Conservation (phyloP, 371 early-diverging fungal species). For the Lichtheimia ramosa region DNA sequence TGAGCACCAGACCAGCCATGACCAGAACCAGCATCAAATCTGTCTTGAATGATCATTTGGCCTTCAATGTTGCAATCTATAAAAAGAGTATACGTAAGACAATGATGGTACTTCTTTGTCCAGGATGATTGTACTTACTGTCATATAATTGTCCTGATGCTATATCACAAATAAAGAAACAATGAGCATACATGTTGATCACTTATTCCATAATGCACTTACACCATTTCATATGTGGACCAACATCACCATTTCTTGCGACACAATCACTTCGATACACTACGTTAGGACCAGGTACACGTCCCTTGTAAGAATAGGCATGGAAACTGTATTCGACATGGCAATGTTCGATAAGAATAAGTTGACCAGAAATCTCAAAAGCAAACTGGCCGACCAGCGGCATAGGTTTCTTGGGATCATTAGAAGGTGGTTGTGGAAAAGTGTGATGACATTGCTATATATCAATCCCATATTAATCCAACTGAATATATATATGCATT, state of each 20-base stretch:
- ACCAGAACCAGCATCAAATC: slow-evolving; percentile 43
- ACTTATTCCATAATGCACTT: slow-evolving; percentile 17
- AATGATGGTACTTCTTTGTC: neutral
- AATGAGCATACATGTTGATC: neutral
- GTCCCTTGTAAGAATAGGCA: slow-evolving; percentile 42
- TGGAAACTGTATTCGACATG: slow-evolving; percentile 50
- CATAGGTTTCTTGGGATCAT: slow-evolving; percentile 13
- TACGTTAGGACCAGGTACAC: slow-evolving; percentile 51
- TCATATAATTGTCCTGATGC: slow-evolving; percentile 38
- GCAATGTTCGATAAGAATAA: slow-evolving; percentile 37
- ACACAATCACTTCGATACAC: slow-evolving; percentile 29
- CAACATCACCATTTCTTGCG: slow-evolving; percentile 34
- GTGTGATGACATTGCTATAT: slow-evolving; percentile 28
- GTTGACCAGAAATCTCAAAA: slow-evolving; percentile 51
- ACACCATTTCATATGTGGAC: slow-evolving; percentile 57
- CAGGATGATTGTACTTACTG: slow-evolving; percentile 22
- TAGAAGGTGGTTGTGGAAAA: slow-evolving; percentile 17
- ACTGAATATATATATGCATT: neutral
- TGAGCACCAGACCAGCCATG: slow-evolving; percentile 54
- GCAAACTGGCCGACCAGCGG: slow-evolving; percentile 48
- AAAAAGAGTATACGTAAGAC: neutral
- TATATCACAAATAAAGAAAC: neutral
- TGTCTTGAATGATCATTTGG: slow-evolving; percentile 31
- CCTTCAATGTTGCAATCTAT: slow-evolving; percentile 37
- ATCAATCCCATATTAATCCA: neutral